Base-by-base conservation (phyloP, 2,329 filamentous ascomycete genomes). In the Sarocladiaceae sp. region DNA sequence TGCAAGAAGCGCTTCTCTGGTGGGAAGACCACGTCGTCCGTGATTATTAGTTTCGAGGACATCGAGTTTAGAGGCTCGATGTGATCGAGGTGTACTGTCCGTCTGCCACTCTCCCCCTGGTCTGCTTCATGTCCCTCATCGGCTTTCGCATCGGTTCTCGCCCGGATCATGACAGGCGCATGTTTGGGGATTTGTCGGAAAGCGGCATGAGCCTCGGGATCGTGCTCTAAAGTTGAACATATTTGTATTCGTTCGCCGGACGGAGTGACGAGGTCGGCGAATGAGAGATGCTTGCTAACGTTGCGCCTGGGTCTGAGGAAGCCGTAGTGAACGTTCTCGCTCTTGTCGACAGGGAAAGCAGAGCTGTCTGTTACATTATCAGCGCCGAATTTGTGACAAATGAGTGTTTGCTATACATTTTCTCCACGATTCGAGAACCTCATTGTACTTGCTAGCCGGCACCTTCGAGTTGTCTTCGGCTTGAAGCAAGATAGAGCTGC, bases 1-100 rank as follows among this genome's bases (percentile, higher is more conserved):
- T 97, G 89, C 15, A 96, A 67, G 62, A 97, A 87, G 18, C 93
- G 81, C 46, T 85, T 76, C 40, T 85, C 77, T 0, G 82, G 78
- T 0, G 85, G 75, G 56, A 93, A 95, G 0, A 81, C 73, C 2
- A 84, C 85, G 39, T 85, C 82, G 13, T 80, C 69, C 2, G 83
- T 85, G 49, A 94, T 79, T 47, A 93, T 82, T 46, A 95, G 80
- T 50, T 90, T 79, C 33, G 77, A 76, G 0, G 64, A 59, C 2
- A 65, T 54, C 6, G 51, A 56, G 40, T 67, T 67, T 5, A 67
- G 51, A 1, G 57, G 48, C 39, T 55, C 56, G 16, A 67, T 64
- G 24, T 53, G 48, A 53, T 91, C 91, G 3, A 96, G 72, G 42
- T 78, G 73, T 33, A 78, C 69, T 7, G 95, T 73, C 3, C 73